These are phyloP conservation scores for Penicillium lagena DNA, from an alignment of 495 filamentous ascomycete genomes.

Conservation along the genomic window DNA sequence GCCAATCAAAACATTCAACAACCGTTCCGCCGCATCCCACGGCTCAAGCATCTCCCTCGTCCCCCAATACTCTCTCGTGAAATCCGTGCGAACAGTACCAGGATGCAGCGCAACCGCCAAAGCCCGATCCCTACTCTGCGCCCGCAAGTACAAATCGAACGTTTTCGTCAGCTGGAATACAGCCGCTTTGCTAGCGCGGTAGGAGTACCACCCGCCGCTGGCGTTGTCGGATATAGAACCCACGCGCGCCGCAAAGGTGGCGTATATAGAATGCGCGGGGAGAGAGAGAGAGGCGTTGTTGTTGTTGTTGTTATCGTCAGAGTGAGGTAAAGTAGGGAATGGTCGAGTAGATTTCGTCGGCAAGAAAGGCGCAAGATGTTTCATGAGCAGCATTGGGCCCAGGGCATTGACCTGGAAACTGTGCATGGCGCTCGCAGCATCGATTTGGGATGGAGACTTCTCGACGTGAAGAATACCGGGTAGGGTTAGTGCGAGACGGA, in stretches of 20 bases:
- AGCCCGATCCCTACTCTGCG: slow-evolving; percentile 48
- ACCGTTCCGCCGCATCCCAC: slow-evolving; percentile 52
- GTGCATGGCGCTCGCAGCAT: slow-evolving; percentile 46
- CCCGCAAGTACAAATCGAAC: slow-evolving; percentile 61
- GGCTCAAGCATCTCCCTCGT: slow-evolving; percentile 52
- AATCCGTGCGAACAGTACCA: slow-evolving; percentile 70
- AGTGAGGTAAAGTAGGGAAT: slow-evolving; percentile 5
- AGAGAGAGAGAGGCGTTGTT: slow-evolving; percentile 6
- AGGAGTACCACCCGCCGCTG: slow-evolving; percentile 69
- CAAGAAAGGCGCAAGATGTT: slow-evolving; percentile 63
- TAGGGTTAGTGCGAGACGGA: slow-evolving; percentile 64
- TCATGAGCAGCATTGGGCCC: slow-evolving; percentile 67
- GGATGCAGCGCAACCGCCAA: slow-evolving; percentile 71
- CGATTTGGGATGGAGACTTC: slow-evolving; percentile 59
- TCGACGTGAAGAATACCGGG: slow-evolving; percentile 73
- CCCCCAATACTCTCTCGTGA: slow-evolving; percentile 69
- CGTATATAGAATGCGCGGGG: slow-evolving; percentile 51
- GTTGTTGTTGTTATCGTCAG: neutral
- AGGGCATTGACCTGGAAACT: slow-evolving; percentile 66
- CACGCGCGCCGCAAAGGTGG: slow-evolving; percentile 69
- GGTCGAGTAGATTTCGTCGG: slow-evolving; percentile 41
- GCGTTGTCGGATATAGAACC: slow-evolving; percentile 66
- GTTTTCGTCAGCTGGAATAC: slow-evolving; percentile 65
- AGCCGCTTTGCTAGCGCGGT: slow-evolving; percentile 66
- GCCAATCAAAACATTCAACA: slow-evolving; percentile 49